These are phyloP conservation scores for Narthecium ossifragum DNA, from an alignment of 106 monocot species.

Conservation along the genomic window DNA sequence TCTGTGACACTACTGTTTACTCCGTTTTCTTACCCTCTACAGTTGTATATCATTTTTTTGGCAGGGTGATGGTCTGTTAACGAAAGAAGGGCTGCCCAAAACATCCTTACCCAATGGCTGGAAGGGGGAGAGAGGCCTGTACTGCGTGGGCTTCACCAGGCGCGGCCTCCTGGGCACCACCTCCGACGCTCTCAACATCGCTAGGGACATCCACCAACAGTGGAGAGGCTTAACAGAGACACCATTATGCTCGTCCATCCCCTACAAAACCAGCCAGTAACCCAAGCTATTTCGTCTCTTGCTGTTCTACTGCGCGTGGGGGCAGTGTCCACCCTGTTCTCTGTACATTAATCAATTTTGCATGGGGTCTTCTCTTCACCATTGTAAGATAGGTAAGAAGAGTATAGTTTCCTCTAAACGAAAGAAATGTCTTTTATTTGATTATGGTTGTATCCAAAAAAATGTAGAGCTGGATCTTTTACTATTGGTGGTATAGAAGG, in stretches of 20 bases:
- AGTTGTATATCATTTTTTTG: neutral
- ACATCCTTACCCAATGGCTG: constrained; percentile 65
- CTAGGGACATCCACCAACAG: constrained; percentile 47
- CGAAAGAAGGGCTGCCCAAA: constrained; percentile 56
- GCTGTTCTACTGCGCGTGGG: too few species aligned
- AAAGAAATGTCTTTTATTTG: too few species aligned
- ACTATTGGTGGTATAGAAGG: too few species aligned
- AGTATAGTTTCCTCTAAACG: too few species aligned
- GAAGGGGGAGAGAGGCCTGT: constrained; percentile 78
- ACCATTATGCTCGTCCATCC: too few species aligned
- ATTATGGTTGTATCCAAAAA: too few species aligned
- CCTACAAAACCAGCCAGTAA: too few species aligned
- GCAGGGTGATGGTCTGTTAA: constrained; percentile 47
- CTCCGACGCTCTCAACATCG: constrained; percentile 66
- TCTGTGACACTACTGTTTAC: neutral
- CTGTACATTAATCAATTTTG: constrained; percentile 9
- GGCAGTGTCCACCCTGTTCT: too few species aligned
- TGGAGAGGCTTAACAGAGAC: too few species aligned
- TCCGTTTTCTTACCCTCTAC: too few species aligned
- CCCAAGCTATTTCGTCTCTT: too few species aligned
- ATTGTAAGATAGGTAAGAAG: neutral
- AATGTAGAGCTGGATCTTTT: too few species aligned
- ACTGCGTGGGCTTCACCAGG: constrained; percentile 85
- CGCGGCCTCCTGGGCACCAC: constrained; percentile 76
- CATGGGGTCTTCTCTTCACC: neutral